Evolutionary conservation across 2,329 filamentous ascomycete genomes (phyloP).

Genomic region (Aschersonia sp.): DNA sequence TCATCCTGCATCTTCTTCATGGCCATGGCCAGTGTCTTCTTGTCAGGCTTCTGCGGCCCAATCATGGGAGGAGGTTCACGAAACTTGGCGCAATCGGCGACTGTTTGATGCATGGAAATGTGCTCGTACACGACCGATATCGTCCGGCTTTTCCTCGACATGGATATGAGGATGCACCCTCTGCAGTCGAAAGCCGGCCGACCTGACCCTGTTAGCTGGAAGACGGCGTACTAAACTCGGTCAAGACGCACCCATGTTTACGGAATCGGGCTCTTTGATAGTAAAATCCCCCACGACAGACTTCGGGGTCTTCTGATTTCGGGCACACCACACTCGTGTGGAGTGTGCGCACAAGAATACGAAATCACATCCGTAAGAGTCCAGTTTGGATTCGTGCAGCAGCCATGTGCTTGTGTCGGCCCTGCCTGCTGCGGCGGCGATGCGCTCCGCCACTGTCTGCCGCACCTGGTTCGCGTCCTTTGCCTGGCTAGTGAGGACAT

Average conservation of each 20-base stretch:
- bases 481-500: constrained; percentile 33
- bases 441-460: constrained; percentile 31
- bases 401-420: constrained; percentile 35
- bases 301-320: constrained; percentile 26
- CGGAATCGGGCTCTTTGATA: constrained; percentile 28
- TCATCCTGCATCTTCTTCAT: constrained; percentile 12
- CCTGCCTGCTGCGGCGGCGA: constrained; percentile 26
- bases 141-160: constrained; percentile 29
- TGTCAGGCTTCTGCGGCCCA: constrained; percentile 10
- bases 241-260: constrained; percentile 25
- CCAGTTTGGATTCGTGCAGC: constrained; percentile 27
- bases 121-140: constrained; percentile 42
- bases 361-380: constrained; percentile 36
- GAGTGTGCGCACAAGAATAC: constrained; percentile 40
- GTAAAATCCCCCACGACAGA: constrained; percentile 33
- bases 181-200: constrained; percentile 46
- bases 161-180: constrained; percentile 33
- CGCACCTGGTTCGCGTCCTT: constrained; percentile 33
- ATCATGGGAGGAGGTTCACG: constrained; percentile 29
- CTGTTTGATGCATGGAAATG: constrained; percentile 40
- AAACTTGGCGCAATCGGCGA: constrained; percentile 31
- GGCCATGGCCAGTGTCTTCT: neutral
- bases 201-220: constrained; percentile 14
- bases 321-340: constrained; percentile 32
- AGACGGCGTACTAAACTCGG: neutral